Evolutionary conservation across 2,329 filamentous ascomycete species (phyloP).

Genomic region (Ascochyta viciae-villosae): DNA sequence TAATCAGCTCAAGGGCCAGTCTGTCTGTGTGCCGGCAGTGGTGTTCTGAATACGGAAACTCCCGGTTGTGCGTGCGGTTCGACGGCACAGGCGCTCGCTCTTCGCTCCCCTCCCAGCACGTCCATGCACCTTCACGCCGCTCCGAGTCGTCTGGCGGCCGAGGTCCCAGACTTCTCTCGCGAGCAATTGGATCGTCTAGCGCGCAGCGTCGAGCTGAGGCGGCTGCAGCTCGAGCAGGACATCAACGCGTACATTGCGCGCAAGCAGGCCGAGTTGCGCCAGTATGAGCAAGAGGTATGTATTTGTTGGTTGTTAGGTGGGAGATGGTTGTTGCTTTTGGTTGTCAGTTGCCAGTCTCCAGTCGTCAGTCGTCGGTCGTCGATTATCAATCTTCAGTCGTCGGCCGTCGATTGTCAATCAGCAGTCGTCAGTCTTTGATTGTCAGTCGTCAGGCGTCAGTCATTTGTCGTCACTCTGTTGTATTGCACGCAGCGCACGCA

Average conservation of each 20-base stretch:
- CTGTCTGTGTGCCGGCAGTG: constrained; percentile 3
- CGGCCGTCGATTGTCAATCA: too few species aligned
- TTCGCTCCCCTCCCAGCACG: constrained; percentile 1
- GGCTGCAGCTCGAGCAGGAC: constrained; percentile 47
- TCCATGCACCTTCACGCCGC: constrained; percentile 42
- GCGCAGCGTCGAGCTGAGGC: constrained; percentile 43
- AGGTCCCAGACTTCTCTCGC: constrained; percentile 40
- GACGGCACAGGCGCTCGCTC: not conserved
- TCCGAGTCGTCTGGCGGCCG: constrained; percentile 38
- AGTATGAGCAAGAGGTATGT: constrained; percentile 41
- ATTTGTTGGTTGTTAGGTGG: too few species aligned
- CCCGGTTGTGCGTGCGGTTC: constrained; percentile 9
- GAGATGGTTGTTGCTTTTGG: too few species aligned
- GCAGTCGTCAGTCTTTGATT: too few species aligned
- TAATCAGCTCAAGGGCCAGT: constrained; percentile 6
- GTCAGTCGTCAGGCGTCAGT: constrained; percentile 1
- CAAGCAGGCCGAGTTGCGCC: constrained; percentile 44
- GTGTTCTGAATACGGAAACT: constrained; percentile 24
- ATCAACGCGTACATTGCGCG: constrained; percentile 43
- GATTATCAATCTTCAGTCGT: too few species aligned
- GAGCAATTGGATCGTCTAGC: constrained; percentile 43
- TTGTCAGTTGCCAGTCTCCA: too few species aligned
- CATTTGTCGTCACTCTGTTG: not conserved
- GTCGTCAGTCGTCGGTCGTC: too few species aligned
- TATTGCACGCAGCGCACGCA: not conserved